Conservation (phyloP, 805 yeast species). For the Saturnispora zaruensis region DNA sequence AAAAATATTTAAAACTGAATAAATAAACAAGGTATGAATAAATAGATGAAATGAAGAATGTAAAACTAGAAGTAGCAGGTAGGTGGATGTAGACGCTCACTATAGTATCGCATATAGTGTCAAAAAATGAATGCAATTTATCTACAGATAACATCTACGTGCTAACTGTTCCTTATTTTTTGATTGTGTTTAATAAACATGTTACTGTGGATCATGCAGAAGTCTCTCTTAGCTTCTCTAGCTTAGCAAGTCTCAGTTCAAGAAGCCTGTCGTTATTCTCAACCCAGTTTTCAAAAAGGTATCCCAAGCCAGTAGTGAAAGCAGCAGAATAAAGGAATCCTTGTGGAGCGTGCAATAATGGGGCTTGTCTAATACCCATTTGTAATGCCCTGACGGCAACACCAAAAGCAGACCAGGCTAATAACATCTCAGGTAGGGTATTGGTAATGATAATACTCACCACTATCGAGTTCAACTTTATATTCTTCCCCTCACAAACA, state of each 20-base stretch:
- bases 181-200: background rate
- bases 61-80: background rate
- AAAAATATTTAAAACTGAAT: constrained; percentile 1
- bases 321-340: constrained; percentile 39
- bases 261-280: constrained; percentile 32
- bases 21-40: constrained; percentile 8
- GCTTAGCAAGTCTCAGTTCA: constrained; percentile 30
- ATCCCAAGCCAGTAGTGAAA: constrained; percentile 36
- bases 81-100: background rate
- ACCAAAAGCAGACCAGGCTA: constrained; percentile 35
- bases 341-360: constrained; percentile 30
- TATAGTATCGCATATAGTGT: background rate
- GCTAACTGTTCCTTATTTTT: background rate
- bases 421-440: constrained; percentile 16
- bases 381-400: constrained; percentile 37
- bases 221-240: constrained; percentile 31
- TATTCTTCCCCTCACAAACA: background rate
- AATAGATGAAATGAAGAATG: constrained; percentile 1
- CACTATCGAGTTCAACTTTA: background rate
- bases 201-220: constrained; percentile 10
- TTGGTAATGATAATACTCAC: background rate
- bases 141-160: background rate
- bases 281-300: constrained; percentile 30
- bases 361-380: constrained; percentile 35
- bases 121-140: background rate